Conservation (phyloP, 441 rosid species). For the Kokia cookei region DNA sequence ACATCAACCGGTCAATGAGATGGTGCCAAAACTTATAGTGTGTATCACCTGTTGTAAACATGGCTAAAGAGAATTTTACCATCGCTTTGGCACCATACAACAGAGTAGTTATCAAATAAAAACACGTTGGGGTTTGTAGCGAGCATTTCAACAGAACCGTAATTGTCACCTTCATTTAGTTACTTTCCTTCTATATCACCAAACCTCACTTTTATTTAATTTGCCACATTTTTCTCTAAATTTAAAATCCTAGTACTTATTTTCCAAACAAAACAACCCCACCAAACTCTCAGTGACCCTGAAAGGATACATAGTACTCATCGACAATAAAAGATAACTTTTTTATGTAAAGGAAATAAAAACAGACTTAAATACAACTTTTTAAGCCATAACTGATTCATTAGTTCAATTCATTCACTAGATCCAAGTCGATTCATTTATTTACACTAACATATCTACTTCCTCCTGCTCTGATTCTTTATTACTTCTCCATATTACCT, state of each 20-base stretch:
- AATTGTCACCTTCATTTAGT: neutral
- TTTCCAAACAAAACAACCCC: neutral
- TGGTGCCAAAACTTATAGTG: neutral
- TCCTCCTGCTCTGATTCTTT: too few species aligned
- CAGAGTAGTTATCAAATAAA: neutral
- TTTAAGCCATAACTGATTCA: too few species aligned
- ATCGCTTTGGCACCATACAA: neutral
- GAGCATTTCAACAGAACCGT: neutral
- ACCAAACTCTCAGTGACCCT: neutral
- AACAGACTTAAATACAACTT: too few species aligned
- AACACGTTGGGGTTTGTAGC: neutral
- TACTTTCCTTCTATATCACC: neutral
- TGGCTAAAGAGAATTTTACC: neutral
- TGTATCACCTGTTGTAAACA: neutral
- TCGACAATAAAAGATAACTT: too few species aligned
- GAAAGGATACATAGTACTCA: neutral
- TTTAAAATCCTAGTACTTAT: neutral
- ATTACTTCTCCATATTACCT: too few species aligned
- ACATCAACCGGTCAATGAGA: neutral
- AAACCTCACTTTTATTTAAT: neutral
- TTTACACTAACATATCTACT: too few species aligned
- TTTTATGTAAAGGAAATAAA: too few species aligned
- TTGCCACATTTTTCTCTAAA: neutral
- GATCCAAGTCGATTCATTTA: too few species aligned
- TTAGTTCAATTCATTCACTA: too few species aligned